Conservation (phyloP, 192 early-diverging fungal genomes). For the Rhizophagus clarus region DNA sequence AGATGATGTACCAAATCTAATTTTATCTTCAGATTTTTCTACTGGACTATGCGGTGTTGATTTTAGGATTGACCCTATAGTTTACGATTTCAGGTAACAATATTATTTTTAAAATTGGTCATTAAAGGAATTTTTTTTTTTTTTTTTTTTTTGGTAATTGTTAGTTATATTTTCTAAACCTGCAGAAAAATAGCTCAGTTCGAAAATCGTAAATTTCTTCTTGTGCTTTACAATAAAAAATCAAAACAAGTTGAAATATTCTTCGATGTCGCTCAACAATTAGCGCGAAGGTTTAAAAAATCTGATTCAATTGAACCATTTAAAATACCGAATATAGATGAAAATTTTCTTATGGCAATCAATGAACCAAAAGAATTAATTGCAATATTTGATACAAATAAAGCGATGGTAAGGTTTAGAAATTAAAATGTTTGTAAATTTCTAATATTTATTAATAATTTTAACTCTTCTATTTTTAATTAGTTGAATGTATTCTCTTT, state of each 20-base stretch:
- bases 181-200: not conserved
- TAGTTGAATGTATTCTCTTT: slow-evolving; percentile 26
- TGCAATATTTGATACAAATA: slow-evolving; percentile 14
- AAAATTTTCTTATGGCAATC: not conserved
- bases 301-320: not conserved
- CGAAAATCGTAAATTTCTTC: not conserved
- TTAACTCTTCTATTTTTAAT: not conserved
- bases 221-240: slow-evolving; percentile 7
- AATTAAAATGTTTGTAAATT: not conserved
- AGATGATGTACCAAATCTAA: not conserved
- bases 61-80: not conserved
- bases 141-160: too few species aligned
- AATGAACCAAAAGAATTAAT: slow-evolving; percentile 27
- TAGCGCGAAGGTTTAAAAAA: not conserved
- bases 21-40: not conserved
- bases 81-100: not conserved
- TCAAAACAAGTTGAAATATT: not conserved
- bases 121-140: too few species aligned
- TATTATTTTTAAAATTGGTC: not conserved
- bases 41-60: not conserved
- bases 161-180: too few species aligned
- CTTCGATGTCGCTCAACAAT: not conserved
- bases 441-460: not conserved
- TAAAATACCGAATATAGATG: not conserved
- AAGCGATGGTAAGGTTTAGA: not conserved